Percentiles rank a stretch among this genome's conserved stretches.
These are phyloP conservation scores for Fusarium torreyae DNA, from an alignment of 2,329 filamentous ascomycete species.

Conservation along the genomic window DNA sequence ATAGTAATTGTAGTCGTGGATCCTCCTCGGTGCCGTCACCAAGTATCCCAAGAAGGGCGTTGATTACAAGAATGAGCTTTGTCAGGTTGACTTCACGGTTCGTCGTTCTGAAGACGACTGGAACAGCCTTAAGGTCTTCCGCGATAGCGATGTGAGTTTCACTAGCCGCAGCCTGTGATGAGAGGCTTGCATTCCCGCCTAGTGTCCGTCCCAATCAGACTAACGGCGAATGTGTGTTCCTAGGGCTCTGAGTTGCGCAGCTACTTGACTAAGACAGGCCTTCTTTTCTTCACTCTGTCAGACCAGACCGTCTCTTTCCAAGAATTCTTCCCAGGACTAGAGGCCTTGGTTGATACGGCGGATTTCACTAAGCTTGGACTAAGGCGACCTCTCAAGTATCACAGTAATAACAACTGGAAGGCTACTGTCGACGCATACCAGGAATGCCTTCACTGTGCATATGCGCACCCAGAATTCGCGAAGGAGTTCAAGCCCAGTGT, in stretches of 20 bases:
- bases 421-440: constrained; percentile 39
- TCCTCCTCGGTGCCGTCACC: constrained; percentile 6
- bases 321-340: constrained; percentile 67
- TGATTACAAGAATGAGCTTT: constrained; percentile 7
- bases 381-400: constrained; percentile 67
- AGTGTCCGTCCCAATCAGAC: too few relatives aligned
- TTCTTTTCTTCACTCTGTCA: constrained; percentile 67
- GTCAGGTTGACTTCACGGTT: constrained; percentile 1
- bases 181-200: neutral
- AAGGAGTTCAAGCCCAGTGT: constrained; percentile 69
- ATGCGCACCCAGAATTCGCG: constrained; percentile 70
- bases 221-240: neutral
- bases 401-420: constrained; percentile 66
- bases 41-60: neutral
- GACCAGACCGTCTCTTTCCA: constrained; percentile 63
- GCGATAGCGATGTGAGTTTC: constrained; percentile 5
- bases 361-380: constrained; percentile 69
- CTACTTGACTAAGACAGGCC: constrained; percentile 64
- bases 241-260: constrained; percentile 36
- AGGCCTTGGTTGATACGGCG: constrained; percentile 63
- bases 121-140: constrained; percentile 3
- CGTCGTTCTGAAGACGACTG: constrained; percentile 7
- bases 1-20: constrained; percentile 11
- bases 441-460: constrained; percentile 72
- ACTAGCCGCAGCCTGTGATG: neutral